phyloP scores from a whole-genome alignment of 2,329 filamentous ascomycete genomes.

The Colletotrichum limetticola region DNA sequence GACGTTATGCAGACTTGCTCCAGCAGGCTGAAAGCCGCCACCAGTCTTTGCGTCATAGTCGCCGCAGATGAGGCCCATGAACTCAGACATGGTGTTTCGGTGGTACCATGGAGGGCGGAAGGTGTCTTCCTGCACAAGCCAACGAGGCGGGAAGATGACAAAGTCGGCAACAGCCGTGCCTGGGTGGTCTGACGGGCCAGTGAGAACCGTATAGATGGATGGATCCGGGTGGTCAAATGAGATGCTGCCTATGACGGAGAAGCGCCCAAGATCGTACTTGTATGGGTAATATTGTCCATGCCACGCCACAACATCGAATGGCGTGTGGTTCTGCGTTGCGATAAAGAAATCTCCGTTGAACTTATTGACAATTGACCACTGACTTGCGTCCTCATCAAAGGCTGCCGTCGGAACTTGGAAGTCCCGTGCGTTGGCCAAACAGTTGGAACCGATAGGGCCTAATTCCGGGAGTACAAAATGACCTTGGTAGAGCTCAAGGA shows the following conservation, averaged over 20 bases:
- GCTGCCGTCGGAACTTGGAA: conserved; percentile 71
- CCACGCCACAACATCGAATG: conserved; percentile 76
- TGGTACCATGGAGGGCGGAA: conserved; percentile 71
- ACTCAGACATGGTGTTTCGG: conserved; percentile 61
- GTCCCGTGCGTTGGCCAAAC: conserved; percentile 74
- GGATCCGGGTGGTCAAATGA: conserved; percentile 75
- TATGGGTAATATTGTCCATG: conserved; percentile 76
- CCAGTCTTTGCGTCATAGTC: conserved; percentile 60
- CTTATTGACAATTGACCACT: conserved; percentile 63
- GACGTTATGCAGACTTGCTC: conserved; percentile 63
- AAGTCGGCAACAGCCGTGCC: conserved; percentile 68
- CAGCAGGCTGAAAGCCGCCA: conserved; percentile 54
- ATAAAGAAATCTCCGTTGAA: conserved; percentile 69
- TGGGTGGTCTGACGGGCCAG: conserved; percentile 58
- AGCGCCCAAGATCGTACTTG: conserved; percentile 75
- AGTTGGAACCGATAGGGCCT: conserved; percentile 73
- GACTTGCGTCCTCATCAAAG: conserved; percentile 62
- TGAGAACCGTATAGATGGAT: conserved; percentile 70
- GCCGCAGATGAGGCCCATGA: conserved; percentile 58
- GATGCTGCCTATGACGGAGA: conserved; percentile 70
- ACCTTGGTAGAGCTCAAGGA: conserved; percentile 73
- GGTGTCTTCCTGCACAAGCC: conserved; percentile 67
- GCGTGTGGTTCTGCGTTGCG: conserved; percentile 68
- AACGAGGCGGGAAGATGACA: conserved; percentile 69
- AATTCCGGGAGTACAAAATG: conserved; percentile 75